Evolutionary conservation across 108 stramenopile genomes (phyloP).

Genomic region (Nitzschia putrida): DNA sequence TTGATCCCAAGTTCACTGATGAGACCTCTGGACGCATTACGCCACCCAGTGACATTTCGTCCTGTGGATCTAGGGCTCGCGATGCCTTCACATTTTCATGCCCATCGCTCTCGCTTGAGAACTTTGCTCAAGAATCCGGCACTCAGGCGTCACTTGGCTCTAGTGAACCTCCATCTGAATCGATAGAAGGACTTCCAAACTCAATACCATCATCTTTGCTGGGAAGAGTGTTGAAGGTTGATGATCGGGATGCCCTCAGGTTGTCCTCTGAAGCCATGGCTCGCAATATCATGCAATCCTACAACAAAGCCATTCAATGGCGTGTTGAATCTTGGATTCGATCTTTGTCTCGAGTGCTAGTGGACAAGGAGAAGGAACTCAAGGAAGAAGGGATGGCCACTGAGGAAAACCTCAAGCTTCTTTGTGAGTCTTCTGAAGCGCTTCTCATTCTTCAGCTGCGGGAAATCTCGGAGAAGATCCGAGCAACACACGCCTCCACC

Average conservation of each 20-base stretch:
- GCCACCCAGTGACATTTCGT: conserved; percentile 32
- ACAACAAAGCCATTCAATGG: conserved; percentile 77
- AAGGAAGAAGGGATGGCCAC: conserved; percentile 22
- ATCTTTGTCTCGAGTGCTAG: conserved; percentile 52
- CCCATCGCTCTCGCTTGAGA: conserved; percentile 61
- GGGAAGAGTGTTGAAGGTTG: conserved; percentile 57
- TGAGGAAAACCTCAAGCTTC: conserved; percentile 24
- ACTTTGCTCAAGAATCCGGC: conserved; percentile 4
- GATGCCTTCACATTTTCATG: conserved; percentile 49
- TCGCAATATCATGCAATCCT: conserved; percentile 70
- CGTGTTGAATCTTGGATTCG: conserved; percentile 74
- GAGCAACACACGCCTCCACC: conserved; percentile 62
- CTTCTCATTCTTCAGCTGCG: conserved; percentile 31
- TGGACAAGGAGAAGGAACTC: conserved; percentile 52
- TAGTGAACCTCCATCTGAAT: neutral
- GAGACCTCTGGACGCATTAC: conserved; percentile 27
- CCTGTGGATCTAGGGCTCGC: conserved; percentile 12
- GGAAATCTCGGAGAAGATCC: conserved; percentile 41
- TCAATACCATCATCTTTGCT: conserved; percentile 53
- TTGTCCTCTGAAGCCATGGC: conserved; percentile 75
- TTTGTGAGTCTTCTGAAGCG: conserved; percentile 48
- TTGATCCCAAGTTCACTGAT: conserved; percentile 17
- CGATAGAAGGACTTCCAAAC: neutral
- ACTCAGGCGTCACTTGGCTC: neutral
- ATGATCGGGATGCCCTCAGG: conserved; percentile 69